Conservation (phyloP, 768 basidiomycete species). For the Leccinum broughii region DNA sequence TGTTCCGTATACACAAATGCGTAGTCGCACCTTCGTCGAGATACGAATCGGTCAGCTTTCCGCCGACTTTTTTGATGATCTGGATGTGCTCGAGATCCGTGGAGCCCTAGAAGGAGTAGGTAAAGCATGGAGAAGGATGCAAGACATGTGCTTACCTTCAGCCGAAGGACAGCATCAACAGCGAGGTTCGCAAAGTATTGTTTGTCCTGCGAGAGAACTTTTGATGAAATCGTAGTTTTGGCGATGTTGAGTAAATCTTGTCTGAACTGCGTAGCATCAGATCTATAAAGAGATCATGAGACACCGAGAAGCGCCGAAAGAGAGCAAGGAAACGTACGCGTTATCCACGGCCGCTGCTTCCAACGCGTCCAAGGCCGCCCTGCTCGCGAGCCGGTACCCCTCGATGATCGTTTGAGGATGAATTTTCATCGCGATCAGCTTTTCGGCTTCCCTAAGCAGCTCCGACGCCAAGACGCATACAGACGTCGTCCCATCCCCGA, state of each 20-base stretch:
- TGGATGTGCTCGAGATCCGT: conserved; percentile 98
- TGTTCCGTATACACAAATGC: neutral
- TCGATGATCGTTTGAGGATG: conserved; percentile 99
- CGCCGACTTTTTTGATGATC: conserved; percentile 99
- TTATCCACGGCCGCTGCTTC: conserved; percentile 83
- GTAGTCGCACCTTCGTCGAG: conserved; percentile 79
- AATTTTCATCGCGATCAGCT: conserved; percentile 86
- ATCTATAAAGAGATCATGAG: conserved; percentile 40
- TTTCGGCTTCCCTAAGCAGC: conserved; percentile 92
- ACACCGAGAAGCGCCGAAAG: neutral
- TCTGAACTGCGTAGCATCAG: conserved; percentile 74
- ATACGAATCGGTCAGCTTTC: conserved; percentile 97
- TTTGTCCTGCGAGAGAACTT: conserved; percentile 96
- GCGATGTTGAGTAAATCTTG: conserved; percentile 96
- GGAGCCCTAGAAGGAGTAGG: conserved; percentile 65
- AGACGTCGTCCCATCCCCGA: conserved; percentile 92
- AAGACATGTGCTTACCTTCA: conserved; percentile 58
- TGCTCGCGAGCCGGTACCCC: conserved; percentile 91
- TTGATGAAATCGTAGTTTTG: conserved; percentile 91
- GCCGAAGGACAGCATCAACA: conserved; percentile 90
- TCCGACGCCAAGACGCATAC: conserved; percentile 94
- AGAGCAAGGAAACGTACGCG: conserved; percentile 50
- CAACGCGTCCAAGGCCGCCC: conserved; percentile 80
- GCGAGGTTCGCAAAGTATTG: conserved; percentile 97
- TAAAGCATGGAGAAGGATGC: neutral